phyloP scores from a whole-genome alignment of 805 yeast species.

The Candida fluviatilis region DNA sequence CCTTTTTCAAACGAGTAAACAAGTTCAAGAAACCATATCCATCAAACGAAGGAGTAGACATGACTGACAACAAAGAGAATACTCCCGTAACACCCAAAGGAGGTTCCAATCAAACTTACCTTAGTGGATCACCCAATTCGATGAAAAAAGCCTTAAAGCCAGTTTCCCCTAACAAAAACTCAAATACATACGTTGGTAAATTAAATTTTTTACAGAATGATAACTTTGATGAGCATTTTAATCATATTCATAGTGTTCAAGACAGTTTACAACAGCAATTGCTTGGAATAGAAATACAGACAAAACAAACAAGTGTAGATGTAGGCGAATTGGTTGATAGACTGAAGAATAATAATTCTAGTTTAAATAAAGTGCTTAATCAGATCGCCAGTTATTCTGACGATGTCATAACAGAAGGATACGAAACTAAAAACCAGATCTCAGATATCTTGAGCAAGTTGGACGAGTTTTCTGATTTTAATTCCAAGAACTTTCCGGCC shows the following conservation, averaged over 20 bases:
- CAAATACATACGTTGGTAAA: slow-evolving; percentile 16
- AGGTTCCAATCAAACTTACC: not conserved
- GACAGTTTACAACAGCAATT: slow-evolving; percentile 25
- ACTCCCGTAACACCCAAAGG: slow-evolving; percentile 2
- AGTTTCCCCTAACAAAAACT: slow-evolving; percentile 23
- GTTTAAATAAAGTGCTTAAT: slow-evolving; percentile 31
- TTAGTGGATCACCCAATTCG: slow-evolving; percentile 5
- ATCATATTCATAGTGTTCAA: slow-evolving; percentile 23
- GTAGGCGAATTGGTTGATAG: slow-evolving; percentile 33
- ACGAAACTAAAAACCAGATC: slow-evolving; percentile 31
- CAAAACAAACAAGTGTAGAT: slow-evolving; percentile 33
- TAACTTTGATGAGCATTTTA: slow-evolving; percentile 30
- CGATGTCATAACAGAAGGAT: slow-evolving; percentile 33
- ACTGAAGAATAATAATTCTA: slow-evolving; percentile 37
- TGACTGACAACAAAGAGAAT: slow-evolving; percentile 8
- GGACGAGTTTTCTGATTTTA: slow-evolving; percentile 7
- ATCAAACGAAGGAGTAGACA: not conserved
- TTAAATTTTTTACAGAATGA: slow-evolving; percentile 29
- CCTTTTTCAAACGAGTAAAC: too few relatives aligned
- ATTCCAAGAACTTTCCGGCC: not conserved
- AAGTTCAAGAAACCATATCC: not conserved
- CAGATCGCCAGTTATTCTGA: slow-evolving; percentile 31
- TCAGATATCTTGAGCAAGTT: slow-evolving; percentile 17
- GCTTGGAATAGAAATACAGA: slow-evolving; percentile 25
- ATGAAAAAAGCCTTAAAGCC: slow-evolving; percentile 17